Evolutionary conservation across 257 asterid genomes (phyloP).

Genomic region (Solanum habrochaites): DNA sequence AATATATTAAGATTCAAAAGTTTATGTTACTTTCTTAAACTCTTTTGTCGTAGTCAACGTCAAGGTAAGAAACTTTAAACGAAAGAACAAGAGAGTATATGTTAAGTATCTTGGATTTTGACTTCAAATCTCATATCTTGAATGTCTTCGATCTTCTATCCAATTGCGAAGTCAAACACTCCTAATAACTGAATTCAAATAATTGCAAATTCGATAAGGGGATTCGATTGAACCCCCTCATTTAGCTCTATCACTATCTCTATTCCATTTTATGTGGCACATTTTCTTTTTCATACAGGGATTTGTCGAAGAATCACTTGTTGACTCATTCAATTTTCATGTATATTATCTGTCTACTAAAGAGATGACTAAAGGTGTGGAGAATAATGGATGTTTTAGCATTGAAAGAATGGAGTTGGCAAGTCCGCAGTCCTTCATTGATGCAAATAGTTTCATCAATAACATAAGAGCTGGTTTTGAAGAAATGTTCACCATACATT

Average conservation of each 20-base stretch:
- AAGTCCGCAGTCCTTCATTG: not conserved
- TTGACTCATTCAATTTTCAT: not conserved
- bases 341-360: not conserved
- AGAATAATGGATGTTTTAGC: not conserved
- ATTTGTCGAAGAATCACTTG: not conserved
- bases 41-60: not conserved
- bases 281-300: not conserved
- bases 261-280: not conserved
- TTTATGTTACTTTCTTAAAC: not conserved
- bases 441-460: not conserved
- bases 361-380: not conserved
- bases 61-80: not conserved
- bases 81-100: not conserved
- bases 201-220: not conserved
- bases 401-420: not conserved
- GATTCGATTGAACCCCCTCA: not conserved
- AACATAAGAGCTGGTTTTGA: not conserved
- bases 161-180: not conserved
- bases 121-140: not conserved
- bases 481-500: slow-evolving; percentile 1
- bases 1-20: not conserved
- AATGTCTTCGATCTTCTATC: not conserved
- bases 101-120: not conserved
- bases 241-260: not conserved
- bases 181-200: not conserved